A percentile compares a stretch with the other conserved stretches of the same genome.
phyloP scores from a whole-genome alignment of 352 stramenopile species.

The Globisporangium spinosum region DNA sequence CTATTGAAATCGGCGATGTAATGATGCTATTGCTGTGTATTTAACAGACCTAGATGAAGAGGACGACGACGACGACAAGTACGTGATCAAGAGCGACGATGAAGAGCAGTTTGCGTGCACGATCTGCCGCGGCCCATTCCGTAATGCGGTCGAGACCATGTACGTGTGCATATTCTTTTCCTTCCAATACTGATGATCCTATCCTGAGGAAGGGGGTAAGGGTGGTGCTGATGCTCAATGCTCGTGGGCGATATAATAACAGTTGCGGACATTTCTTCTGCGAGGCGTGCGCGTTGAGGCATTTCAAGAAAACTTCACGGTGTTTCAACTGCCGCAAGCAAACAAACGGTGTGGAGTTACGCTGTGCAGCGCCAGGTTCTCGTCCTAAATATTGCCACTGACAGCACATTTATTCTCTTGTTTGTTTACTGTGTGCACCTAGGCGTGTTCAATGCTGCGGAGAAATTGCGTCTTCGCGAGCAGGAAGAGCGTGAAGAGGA shows the following conservation, averaged over 20 bases:
- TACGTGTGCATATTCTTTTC: slow-evolving; percentile 23
- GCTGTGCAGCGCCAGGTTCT: no score
- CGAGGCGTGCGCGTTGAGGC: slow-evolving; percentile 88
- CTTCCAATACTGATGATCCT: neutral
- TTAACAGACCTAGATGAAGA: slow-evolving; percentile 38
- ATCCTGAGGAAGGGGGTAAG: neutral
- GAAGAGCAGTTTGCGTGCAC: slow-evolving; percentile 93
- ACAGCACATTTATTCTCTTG: neutral
- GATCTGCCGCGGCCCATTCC: slow-evolving; percentile 92
- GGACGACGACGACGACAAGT: slow-evolving; percentile 64
- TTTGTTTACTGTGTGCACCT: neutral
- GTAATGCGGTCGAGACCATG: slow-evolving; percentile 92
- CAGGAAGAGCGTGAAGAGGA: slow-evolving; percentile 28
- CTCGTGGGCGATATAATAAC: neutral
- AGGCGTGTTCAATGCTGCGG: slow-evolving; percentile 88
- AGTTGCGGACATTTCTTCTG: slow-evolving; percentile 97
- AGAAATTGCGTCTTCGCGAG: slow-evolving; percentile 67
- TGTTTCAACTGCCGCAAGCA: slow-evolving; percentile 95
- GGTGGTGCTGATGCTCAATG: neutral
- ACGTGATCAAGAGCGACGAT: slow-evolving; percentile 57
- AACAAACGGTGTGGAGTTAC: slow-evolving; percentile 69
- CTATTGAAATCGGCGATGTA: neutral
- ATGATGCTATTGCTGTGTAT: neutral
- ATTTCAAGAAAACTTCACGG: slow-evolving; percentile 73
- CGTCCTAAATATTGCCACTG: no score